Evolutionary conservation across 257 asterid species (phyloP).

Genomic region (Solanum dulcamara): DNA sequence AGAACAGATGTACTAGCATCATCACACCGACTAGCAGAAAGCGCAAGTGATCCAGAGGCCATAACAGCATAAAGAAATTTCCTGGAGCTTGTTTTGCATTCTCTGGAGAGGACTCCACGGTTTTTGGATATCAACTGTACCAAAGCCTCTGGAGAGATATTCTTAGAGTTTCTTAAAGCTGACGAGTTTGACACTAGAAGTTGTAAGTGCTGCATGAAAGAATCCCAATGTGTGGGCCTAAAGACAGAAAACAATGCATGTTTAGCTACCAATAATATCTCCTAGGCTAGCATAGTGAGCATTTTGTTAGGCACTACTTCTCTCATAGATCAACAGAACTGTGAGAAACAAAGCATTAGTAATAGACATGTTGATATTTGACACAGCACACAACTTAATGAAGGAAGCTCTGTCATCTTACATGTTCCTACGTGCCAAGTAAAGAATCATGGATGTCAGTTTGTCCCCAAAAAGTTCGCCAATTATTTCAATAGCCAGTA

Average conservation of each 20-base stretch:
- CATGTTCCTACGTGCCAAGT: constrained; percentile 83
- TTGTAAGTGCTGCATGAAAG: constrained; percentile 59
- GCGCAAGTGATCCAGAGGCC: constrained; percentile 36
- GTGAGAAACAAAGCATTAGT: not conserved
- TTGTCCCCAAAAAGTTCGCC: constrained; percentile 60
- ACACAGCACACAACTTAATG: not conserved
- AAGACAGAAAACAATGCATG: constrained; percentile 5
- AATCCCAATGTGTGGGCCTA: constrained; percentile 77
- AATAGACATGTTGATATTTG: not conserved
- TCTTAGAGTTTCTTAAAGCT: constrained; percentile 67
- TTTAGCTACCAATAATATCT: not conserved
- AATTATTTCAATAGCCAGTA: constrained; percentile 69
- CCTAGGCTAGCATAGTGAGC: not conserved
- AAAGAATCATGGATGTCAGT: constrained; percentile 62
- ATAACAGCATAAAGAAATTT: constrained; percentile 58
- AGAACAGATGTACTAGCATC: constrained; percentile 52
- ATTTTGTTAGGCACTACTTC: not conserved
- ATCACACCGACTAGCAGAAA: constrained; percentile 45
- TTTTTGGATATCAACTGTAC: constrained; percentile 58
- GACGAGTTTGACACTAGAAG: constrained; percentile 64
- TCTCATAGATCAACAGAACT: not conserved
- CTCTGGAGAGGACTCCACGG: constrained; percentile 45
- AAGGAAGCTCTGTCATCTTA: constrained; percentile 30
- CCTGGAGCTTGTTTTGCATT: constrained; percentile 62
- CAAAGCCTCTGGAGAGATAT: constrained; percentile 63